phyloP scores from a whole-genome alignment of 2,329 filamentous ascomycete genomes.

The Exophiala phaeomuriformis region DNA sequence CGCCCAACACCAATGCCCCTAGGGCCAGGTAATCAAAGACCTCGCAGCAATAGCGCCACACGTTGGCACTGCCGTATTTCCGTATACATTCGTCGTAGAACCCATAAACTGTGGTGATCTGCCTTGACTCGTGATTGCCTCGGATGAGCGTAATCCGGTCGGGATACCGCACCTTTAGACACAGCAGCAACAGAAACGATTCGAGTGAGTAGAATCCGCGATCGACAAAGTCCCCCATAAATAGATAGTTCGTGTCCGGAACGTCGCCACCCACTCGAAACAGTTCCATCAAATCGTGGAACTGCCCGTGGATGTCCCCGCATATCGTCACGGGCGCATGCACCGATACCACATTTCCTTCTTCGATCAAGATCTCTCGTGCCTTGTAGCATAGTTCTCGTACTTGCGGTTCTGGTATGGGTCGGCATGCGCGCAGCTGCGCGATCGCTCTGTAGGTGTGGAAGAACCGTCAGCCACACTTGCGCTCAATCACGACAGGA shows the following conservation, averaged over 20 bases:
- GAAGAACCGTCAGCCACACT: neutral
- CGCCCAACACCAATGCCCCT: conserved; percentile 83
- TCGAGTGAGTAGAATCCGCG: conserved; percentile 97
- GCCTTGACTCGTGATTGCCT: conserved; percentile 90
- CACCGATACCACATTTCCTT: conserved; percentile 93
- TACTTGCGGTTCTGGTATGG: conserved; percentile 91
- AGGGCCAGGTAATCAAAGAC: conserved; percentile 95
- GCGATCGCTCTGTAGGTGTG: conserved; percentile 66
- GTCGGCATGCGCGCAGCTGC: conserved; percentile 88
- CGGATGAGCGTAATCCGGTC: conserved; percentile 94
- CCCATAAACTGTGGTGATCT: conserved; percentile 95
- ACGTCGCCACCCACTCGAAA: conserved; percentile 90
- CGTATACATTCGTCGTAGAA: conserved; percentile 96
- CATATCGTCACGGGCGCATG: conserved; percentile 95
- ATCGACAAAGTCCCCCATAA: conserved; percentile 98
- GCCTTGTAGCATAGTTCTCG: conserved; percentile 97
- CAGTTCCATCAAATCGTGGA: conserved; percentile 94
- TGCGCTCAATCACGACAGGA: neutral
- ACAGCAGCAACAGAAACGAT: conserved; percentile 89
- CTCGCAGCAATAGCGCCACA: conserved; percentile 96
- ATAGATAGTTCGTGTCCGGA: conserved; percentile 91
- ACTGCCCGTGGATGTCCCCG: conserved; percentile 93
- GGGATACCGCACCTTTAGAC: conserved; percentile 93
- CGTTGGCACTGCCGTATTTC: conserved; percentile 94
- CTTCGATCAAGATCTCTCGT: conserved; percentile 89